These are phyloP conservation scores for Eucalyptus urophylla DNA, from an alignment of 345 rosid genomes.

Conservation along the genomic window DNA sequence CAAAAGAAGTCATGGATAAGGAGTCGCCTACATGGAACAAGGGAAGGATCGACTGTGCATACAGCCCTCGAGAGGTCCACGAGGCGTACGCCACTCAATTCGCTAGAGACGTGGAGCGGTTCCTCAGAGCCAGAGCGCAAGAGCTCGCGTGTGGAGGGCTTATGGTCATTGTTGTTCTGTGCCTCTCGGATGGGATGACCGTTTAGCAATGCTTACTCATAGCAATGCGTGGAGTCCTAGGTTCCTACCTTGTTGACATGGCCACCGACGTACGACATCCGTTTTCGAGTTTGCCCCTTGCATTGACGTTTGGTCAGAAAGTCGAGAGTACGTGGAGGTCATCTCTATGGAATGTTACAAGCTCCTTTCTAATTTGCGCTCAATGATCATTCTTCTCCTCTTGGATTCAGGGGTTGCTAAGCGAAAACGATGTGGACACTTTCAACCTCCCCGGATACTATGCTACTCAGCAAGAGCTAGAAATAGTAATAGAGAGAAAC, in stretches of 20 bases:
- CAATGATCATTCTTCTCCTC: neutral
- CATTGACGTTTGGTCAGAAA: neutral
- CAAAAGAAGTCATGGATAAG: constrained; percentile 10
- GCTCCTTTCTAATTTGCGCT: neutral
- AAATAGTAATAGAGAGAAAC: neutral
- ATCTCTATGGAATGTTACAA: neutral
- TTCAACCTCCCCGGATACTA: constrained; percentile 19
- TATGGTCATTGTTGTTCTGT: constrained; percentile 11
- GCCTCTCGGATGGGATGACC: constrained; percentile 7
- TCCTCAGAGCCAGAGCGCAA: constrained; percentile 20
- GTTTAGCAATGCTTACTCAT: constrained; percentile 4
- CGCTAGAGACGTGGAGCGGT: constrained; percentile 19
- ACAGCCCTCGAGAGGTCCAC: constrained; percentile 10
- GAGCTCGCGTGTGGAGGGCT: constrained; percentile 25
- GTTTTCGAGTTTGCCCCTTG: neutral
- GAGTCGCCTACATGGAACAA: constrained; percentile 24
- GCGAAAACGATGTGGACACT: constrained; percentile 6
- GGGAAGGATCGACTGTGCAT: constrained; percentile 24
- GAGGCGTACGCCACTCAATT: constrained; percentile 23
- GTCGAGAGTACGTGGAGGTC: neutral
- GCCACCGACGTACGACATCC: constrained; percentile 5
- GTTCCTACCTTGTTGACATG: constrained; percentile 14
- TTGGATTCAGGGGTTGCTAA: constrained; percentile 4
- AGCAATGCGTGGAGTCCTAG: constrained; percentile 5
- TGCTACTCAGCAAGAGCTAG: neutral